phyloP scores from a whole-genome alignment of 345 rosid genomes.

The Cochlearia excelsa region DNA sequence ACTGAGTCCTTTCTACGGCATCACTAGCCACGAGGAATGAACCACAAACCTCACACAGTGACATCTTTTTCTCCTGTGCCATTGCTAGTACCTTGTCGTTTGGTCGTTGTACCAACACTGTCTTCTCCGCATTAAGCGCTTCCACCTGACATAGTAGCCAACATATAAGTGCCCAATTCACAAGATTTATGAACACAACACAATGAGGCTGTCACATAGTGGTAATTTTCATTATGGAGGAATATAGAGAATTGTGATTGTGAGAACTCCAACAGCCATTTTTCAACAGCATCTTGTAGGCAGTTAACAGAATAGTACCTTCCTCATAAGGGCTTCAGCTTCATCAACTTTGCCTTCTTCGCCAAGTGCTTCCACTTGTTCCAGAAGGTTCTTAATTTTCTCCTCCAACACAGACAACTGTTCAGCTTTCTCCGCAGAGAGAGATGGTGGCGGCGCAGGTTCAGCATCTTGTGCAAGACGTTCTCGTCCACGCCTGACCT shows the following conservation, averaged over 20 bases:
- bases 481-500: conserved; percentile 95
- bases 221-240: background rate
- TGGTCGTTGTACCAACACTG: conserved; percentile 56
- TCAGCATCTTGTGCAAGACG: conserved; percentile 92
- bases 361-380: conserved; percentile 94
- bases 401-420: conserved; percentile 82
- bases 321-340: conserved; percentile 99
- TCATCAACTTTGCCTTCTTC: conserved; percentile 99
- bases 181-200: background rate
- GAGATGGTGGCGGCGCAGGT: conserved; percentile 66
- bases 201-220: background rate
- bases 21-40: conserved; percentile 97
- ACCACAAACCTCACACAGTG: conserved; percentile 93
- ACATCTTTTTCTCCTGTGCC: conserved; percentile 98
- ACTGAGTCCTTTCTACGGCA: conserved; percentile 93
- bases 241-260: conserved; percentile 1
- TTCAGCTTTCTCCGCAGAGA: conserved; percentile 80
- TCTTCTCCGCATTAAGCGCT: conserved; percentile 73
- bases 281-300: conserved; percentile 6
- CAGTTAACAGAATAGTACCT: conserved; percentile 45
- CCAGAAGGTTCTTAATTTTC: conserved; percentile 85
- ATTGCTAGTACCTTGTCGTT: conserved; percentile 67
- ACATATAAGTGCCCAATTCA: conserved; percentile 16
- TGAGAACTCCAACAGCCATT: conserved; percentile 7
- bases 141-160: conserved; percentile 59